phyloP scores from a whole-genome alignment of 2,329 filamentous ascomycete genomes.

The Alternaria panax region DNA sequence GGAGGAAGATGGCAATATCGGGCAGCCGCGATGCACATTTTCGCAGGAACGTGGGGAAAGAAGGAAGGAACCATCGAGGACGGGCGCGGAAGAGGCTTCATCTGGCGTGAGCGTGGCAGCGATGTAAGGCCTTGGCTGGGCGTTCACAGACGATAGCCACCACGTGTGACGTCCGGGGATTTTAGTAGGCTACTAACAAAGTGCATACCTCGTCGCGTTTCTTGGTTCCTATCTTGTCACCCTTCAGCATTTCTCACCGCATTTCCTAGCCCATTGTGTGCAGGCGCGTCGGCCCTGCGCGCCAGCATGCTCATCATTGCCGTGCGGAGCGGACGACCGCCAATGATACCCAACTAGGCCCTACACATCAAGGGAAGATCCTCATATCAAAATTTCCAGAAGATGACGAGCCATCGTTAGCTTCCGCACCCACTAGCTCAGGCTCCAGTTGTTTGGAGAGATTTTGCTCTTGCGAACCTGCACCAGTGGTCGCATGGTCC shows the following conservation, averaged over 20 bases:
- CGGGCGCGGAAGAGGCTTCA: constrained; percentile 24
- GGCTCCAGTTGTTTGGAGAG: background rate
- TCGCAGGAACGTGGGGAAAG: constrained; percentile 19
- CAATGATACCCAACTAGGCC: background rate
- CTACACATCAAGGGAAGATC: constrained; percentile 9
- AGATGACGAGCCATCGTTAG: constrained; percentile 9
- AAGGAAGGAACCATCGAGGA: constrained; percentile 10
- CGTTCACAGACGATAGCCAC: constrained; percentile 14
- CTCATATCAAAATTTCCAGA: constrained; percentile 11
- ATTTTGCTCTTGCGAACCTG: constrained; percentile 7
- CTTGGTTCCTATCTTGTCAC: background rate
- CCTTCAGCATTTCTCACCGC: constrained; percentile 21
- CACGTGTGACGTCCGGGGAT: constrained; percentile 18
- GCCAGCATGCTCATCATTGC: constrained; percentile 8
- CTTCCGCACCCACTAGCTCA: constrained; percentile 7
- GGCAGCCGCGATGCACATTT: constrained; percentile 12
- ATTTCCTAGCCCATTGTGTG: constrained; percentile 1
- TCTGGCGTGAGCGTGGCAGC: constrained; percentile 16
- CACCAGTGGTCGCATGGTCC: background rate
- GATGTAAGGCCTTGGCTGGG: constrained; percentile 14
- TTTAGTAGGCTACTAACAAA: constrained; percentile 15
- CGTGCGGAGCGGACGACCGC: background rate
- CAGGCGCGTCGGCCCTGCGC: background rate
- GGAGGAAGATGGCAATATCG: constrained; percentile 11
- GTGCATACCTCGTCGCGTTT: constrained; percentile 2